phyloP scores from a whole-genome alignment of 805 yeast species.

The Saccharomyces eubayanus region DNA sequence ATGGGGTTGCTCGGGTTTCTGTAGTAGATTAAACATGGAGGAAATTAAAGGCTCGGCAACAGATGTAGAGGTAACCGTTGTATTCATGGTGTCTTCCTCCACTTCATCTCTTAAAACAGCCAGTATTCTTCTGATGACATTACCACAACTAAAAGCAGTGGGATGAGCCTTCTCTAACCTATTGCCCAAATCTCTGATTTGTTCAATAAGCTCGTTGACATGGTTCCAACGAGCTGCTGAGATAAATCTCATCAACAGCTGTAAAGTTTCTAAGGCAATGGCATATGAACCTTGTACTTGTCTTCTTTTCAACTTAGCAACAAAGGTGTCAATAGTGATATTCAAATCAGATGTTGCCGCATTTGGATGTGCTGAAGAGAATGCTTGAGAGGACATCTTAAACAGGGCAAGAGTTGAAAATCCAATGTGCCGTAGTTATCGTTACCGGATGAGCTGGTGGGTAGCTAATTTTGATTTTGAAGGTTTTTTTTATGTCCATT shows the following conservation, averaged over 20 bases:
- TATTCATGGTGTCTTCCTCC: constrained; percentile 35
- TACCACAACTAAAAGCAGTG: constrained; percentile 80
- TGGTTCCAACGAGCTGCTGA: constrained; percentile 85
- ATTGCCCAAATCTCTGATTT: constrained; percentile 67
- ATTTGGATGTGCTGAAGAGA: not conserved
- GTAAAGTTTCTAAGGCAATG: constrained; percentile 83
- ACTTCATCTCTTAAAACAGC: constrained; percentile 83
- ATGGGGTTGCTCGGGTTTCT: constrained; percentile 35
- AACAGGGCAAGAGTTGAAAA: not conserved
- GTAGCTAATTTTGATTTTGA: not conserved
- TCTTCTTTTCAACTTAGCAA: constrained; percentile 66
- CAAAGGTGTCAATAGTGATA: constrained; percentile 36
- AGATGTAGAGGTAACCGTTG: constrained; percentile 9
- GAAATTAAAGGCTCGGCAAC: constrained; percentile 50
- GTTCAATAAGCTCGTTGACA: constrained; percentile 60
- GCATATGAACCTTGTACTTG: constrained; percentile 73
- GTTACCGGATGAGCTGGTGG: not conserved
- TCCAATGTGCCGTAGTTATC: not conserved
- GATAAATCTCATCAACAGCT: constrained; percentile 75
- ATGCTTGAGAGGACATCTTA: not conserved
- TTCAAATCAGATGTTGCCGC: constrained; percentile 29
- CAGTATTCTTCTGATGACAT: constrained; percentile 80
- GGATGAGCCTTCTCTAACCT: constrained; percentile 75
- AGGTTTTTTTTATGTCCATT: not conserved
- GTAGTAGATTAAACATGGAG: constrained; percentile 79